Conservation (phyloP, 345 rosid species). For the Salix viminalis region DNA sequence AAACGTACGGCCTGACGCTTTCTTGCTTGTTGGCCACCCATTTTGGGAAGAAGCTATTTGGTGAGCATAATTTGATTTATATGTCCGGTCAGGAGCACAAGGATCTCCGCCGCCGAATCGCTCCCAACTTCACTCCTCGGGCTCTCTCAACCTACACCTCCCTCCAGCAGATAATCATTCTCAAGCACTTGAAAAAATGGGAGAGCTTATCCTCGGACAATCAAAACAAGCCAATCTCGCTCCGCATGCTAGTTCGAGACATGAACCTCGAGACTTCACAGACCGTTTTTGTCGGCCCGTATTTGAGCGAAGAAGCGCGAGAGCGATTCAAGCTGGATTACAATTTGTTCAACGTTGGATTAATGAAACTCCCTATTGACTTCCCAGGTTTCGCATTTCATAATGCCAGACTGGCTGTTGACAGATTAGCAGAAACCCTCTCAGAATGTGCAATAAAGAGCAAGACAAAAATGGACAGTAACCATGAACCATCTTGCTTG, state of each 20-base stretch:
- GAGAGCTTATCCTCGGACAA: constrained; percentile 21
- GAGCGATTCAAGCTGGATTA: constrained; percentile 49
- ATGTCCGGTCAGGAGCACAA: constrained; percentile 84
- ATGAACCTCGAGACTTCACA: constrained; percentile 86
- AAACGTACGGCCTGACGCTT: constrained; percentile 81
- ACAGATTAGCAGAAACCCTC: constrained; percentile 44
- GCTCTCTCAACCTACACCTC: constrained; percentile 69
- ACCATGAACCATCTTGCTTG: constrained; percentile 59
- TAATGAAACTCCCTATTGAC: constrained; percentile 66
- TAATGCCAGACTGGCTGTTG: constrained; percentile 62
- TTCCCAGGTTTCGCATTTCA: constrained; percentile 68
- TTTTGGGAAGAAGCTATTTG: constrained; percentile 80
- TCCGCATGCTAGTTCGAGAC: constrained; percentile 58
- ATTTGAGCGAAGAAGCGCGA: constrained; percentile 37
- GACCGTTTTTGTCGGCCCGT: constrained; percentile 76
- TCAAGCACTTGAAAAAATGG: constrained; percentile 56
- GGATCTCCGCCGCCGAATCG: constrained; percentile 68
- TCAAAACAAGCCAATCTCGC: constrained; percentile 18
- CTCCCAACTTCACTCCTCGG: constrained; percentile 71
- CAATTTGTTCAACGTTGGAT: constrained; percentile 67
- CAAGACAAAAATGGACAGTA: constrained; percentile 44
- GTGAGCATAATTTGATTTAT: constrained; percentile 78
- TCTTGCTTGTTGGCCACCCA: constrained; percentile 74
- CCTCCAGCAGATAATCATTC: constrained; percentile 61
- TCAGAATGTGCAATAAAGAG: constrained; percentile 43